Conservation (phyloP, 139 green algal species). For the Pleodorina starrii region DNA sequence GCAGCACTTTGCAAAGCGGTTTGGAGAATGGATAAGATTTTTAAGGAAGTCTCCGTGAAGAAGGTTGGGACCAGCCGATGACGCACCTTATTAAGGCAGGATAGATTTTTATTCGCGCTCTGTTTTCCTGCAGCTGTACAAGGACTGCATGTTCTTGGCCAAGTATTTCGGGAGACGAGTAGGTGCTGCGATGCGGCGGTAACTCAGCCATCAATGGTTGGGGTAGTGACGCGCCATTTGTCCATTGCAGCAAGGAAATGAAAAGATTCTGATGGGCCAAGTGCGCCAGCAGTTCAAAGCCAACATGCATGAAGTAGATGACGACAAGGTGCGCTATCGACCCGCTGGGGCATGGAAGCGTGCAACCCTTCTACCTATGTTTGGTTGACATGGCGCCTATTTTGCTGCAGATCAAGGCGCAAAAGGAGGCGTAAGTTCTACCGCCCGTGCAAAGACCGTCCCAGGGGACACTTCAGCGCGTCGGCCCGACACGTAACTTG, state of each 20-base stretch:
- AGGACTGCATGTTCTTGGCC: slow-evolving; percentile 70
- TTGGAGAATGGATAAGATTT: slow-evolving; percentile 65
- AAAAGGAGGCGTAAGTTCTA: slow-evolving; percentile 69
- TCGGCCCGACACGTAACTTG: too few species aligned
- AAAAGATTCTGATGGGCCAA: slow-evolving; percentile 55
- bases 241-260: slow-evolving; percentile 66
- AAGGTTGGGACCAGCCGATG: slow-evolving; percentile 54
- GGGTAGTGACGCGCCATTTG: not conserved
- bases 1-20: not conserved
- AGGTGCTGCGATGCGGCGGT: slow-evolving; percentile 1
- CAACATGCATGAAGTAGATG: slow-evolving; percentile 69
- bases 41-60: slow-evolving; percentile 69
- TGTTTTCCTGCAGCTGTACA: slow-evolving; percentile 65
- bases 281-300: slow-evolving; percentile 66
- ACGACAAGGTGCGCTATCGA: slow-evolving; percentile 62
- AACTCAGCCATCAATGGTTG: not conserved
- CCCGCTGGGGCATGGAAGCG: too few species aligned
- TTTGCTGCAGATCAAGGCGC: slow-evolving; percentile 62
- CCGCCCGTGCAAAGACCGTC: not conserved
- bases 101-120: too few species aligned
- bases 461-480: not conserved
- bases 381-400: not conserved
- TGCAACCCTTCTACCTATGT: not conserved
- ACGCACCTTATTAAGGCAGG: not conserved
- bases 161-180: slow-evolving; percentile 66